Base-by-base conservation (phyloP, 2,329 filamentous ascomycete genomes). In the Lithohypha guttulata region DNA sequence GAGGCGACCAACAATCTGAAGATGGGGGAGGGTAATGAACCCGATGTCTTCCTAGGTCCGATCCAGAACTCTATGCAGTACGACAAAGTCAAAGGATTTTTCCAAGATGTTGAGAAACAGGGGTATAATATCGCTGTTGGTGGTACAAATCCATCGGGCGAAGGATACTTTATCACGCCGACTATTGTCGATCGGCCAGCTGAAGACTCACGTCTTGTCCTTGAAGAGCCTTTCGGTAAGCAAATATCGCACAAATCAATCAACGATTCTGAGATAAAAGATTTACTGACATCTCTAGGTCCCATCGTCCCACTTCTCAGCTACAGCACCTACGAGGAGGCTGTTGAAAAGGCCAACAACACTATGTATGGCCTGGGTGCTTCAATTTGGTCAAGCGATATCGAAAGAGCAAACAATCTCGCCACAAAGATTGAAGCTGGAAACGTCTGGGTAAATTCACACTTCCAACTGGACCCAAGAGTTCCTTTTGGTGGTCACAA, bases 401-500 rank as follows among this genome's bases (percentile, higher is more conserved):
- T 87, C 54, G 84, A 83, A 71, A 86, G 80, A 0, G 83, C 84
- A 52, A 73, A 91, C 54, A 72, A 81, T 23, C 77, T 86, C 2
- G 75, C 80, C 35, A 81, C 84, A 54, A 68, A 68, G 30, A 69
- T 89, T 47, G 70, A 75, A 46, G 79, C 82, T 1, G 85, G 81
- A 21, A 75, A 73, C 40, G 73, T 78, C 44, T 77, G 73, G 71
- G 69, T 79, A 51, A 79, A 79, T 65, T 68, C 66, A 42, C 77
- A 89, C 65, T 93, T 91, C 63, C 65, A 77, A 45, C 64, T 91
- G 1, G 75, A 81, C 58, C 74, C 77, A 62, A 69, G 76, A 51
- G 51, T 56, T 33, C 61, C 61, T 7, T 64, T 64, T 45, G 61
- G 61, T 49, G 61, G 61, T 34, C 63, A 59, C 59, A 64, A 64